Conservation (phyloP, 257 asterid genomes). For the Lantana camara region DNA sequence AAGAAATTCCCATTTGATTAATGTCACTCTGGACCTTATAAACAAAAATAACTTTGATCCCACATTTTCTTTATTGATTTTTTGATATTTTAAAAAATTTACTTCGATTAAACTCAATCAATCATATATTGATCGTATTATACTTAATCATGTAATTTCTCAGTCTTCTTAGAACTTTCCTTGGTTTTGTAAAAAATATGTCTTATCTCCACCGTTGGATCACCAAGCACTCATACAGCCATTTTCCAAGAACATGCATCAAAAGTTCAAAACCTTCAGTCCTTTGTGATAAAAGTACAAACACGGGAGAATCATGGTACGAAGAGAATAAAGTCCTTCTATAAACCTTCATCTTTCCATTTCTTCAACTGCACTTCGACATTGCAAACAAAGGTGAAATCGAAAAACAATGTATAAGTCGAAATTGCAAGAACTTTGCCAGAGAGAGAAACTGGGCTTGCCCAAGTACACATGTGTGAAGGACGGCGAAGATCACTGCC, state of each 20-base stretch:
- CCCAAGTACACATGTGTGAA: conserved; percentile 44
- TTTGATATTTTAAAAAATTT: no score
- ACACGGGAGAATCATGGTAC: conserved; percentile 16
- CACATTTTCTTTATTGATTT: no score
- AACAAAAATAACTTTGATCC: no score
- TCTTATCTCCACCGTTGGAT: no score
- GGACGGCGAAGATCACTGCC: conserved; percentile 51
- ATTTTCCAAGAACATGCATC: neutral
- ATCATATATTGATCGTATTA: no score
- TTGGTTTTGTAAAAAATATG: no score
- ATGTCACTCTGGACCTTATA: no score
- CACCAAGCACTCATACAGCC: neutral
- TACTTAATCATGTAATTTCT: no score
- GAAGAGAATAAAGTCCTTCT: neutral
- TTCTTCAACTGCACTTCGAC: neutral
- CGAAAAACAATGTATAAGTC: conserved; percentile 43
- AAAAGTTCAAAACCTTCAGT: neutral
- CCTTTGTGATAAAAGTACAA: conserved; percentile 18
- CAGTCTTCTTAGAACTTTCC: no score
- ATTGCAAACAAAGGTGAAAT: neutral
- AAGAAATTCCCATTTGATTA: no score
- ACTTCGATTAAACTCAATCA: no score
- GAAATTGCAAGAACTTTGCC: conserved; percentile 51
- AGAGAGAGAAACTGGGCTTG: conserved; percentile 41
- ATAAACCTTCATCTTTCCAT: neutral